Conservation (phyloP, 2,329 filamentous ascomycete genomes). For the Colletotrichum sp. region DNA sequence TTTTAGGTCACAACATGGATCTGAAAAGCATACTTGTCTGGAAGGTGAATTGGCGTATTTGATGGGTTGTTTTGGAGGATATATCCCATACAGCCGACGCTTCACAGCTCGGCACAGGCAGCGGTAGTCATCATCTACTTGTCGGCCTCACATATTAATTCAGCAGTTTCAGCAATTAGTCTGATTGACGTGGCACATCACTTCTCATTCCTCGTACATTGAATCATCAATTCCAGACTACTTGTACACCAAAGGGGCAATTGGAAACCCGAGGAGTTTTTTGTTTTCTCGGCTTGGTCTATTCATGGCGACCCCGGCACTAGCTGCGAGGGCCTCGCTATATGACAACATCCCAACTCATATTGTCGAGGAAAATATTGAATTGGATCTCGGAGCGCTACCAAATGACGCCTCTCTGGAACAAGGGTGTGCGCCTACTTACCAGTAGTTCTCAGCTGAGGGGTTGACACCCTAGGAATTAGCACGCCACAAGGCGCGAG, state of each 20-base stretch:
- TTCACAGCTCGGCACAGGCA: neutral
- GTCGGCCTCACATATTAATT: neutral
- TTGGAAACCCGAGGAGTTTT: neutral
- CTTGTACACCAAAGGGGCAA: neutral
- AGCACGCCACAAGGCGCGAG: neutral
- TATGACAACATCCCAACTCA: neutral
- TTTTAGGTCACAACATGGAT: neutral
- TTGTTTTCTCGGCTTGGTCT: neutral
- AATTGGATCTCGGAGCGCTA: neutral
- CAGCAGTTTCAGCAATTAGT: neutral
- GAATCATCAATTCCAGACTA: neutral
- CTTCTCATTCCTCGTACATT: neutral
- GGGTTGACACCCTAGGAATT: neutral
- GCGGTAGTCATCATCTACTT: neutral
- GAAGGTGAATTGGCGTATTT: neutral
- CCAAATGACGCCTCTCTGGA: neutral
- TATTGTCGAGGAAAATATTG: neutral
- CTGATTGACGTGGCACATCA: neutral
- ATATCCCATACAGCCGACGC: constrained; percentile 9
- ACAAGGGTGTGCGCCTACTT: neutral
- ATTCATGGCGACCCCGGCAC: neutral
- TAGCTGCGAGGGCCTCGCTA: neutral
- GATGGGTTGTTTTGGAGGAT: constrained; percentile 2
- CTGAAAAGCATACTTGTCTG: neutral
- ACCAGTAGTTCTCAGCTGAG: neutral